Percentiles rank a stretch among this genome's conserved stretches.
Evolutionary conservation across 371 early-diverging fungal species (phyloP).

Genomic region (Mortierella sp.): DNA sequence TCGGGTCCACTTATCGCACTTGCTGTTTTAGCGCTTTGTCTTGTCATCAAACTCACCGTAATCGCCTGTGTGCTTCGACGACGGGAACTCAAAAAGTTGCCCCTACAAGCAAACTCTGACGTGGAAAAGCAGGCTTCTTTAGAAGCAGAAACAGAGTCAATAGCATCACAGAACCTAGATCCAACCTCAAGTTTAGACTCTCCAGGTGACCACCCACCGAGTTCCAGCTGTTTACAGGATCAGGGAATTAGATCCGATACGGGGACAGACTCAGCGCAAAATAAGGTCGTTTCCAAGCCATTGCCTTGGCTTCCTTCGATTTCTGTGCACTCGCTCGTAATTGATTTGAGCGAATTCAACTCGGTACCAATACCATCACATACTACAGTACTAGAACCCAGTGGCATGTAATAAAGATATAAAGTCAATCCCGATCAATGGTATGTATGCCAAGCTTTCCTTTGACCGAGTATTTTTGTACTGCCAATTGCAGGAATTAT

Average conservation of each 20-base stretch:
- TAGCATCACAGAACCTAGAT: no score
- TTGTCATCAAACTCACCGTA: conserved; percentile 2
- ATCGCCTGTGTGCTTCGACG: background rate
- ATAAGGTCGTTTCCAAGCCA: background rate
- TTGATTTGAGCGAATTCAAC: background rate
- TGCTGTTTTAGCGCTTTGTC: background rate
- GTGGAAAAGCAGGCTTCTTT: background rate
- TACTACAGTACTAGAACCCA: background rate
- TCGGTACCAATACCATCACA: background rate
- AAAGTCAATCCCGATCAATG: background rate
- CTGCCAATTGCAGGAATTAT: no score
- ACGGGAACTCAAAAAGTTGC: background rate
- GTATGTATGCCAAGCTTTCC: no score
- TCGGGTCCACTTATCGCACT: background rate
- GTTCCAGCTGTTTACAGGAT: no score
- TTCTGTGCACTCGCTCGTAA: background rate
- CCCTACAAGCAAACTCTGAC: background rate
- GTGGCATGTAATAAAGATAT: background rate
- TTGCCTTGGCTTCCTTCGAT: background rate
- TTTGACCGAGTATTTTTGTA: no score
- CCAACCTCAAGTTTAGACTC: no score
- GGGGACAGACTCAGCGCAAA: background rate
- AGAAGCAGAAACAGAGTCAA: background rate
- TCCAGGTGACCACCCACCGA: no score
- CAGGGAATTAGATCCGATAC: background rate